Base-by-base conservation (phyloP, 768 basidiomycete species). In the Suillus decipiens region DNA sequence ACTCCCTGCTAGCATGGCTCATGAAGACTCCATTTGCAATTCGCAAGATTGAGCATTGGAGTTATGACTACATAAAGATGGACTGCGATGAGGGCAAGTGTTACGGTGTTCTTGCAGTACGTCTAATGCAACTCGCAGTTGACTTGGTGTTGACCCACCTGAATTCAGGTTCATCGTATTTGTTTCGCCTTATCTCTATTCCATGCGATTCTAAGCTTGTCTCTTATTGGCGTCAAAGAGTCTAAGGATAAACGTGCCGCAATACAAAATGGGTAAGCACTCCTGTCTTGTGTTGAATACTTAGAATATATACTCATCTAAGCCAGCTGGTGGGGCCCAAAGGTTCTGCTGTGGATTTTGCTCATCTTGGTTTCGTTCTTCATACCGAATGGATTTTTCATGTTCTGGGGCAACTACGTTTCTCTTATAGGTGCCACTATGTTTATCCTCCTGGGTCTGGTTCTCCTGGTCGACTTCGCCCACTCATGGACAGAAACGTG, bases 401-500 rank as follows among this genome's bases (percentile, higher is more conserved):
- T 99, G 79, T 93, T 97, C 75, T 99, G 95, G 91, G 96, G 95
- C 39, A 95, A 96, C 68, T 96, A 97, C 71, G 77, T 94, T 64
- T 85, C 96, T 28, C 84, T 97, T 48, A 87, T 98, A 61, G 97
- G 97, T 42, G 93, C 96, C 0, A 93, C 91, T 7, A 74, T 95
- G 64, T 99, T 99, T 80, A 98, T 99, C 73, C 88, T 99, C 39
- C 89, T 99, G 66, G 97, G 97, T 54, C 89, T 99, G 34, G 93
- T 99, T 62, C 89, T 99, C 50, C 88, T 99, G 62, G 91, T 99
- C 76, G 97, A 99, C 80, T 99, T 99, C 71, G 97, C 97, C 2
- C 97, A 99, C 73, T 91, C 93, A 6, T 99, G 96, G 96, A 94
- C 95, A 17, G 97, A 99, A 77, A 96, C 88, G 7, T 99, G 96